Base-by-base conservation (phyloP, 2,329 filamentous ascomycete species). In the Trichoderma cornu-damae region DNA sequence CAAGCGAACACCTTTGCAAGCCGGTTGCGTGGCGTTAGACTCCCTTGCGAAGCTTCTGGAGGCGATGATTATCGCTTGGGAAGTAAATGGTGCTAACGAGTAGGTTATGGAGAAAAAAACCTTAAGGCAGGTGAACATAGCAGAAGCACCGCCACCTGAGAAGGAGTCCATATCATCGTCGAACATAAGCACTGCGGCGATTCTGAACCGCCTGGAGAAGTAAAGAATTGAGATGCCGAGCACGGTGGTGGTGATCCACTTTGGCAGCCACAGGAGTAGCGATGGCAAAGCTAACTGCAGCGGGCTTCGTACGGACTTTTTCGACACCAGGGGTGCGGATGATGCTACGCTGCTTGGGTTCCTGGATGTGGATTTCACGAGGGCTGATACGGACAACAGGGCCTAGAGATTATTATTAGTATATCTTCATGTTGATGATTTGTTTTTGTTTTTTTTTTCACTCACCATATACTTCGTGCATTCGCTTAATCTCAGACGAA, bases 301-400 rank as follows among this genome's bases (percentile, higher is more conserved):
- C 16, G 20, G 32, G 20, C 24, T 46, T 26, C 34, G 34, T 61
- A 37, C 60, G 40, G 3, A 38, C 28, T 35, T 37, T 57, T 22
- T 49, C 52, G 20, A 35, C 7, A n/a, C 40, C 24, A 11, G 24
- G 22, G 14, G 48, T 48, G 52, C 69, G 69, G 6, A 70, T 49
- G 3, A 53, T 64, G 50, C 64, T 60, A 46, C 64, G 64, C 58
- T 64, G 69, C 1, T 61, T 54, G 2, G 66, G 43, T 24, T 68
- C 65, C 14, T 53, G 59, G 18, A 70, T 61, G 44, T 72, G 68
- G 0, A 72, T 49, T 58, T 72, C 70, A 26, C 65, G 57, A 1
- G 69, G 67, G 28, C 64, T 70, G 57, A 72, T 66, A 4, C 69
- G 63, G 24, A 72, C 60, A 16, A 72, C 68, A 0, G 69, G 67